These are phyloP conservation scores for Linderniella brevidens DNA, from an alignment of 257 asterid genomes.

Conservation along the genomic window DNA sequence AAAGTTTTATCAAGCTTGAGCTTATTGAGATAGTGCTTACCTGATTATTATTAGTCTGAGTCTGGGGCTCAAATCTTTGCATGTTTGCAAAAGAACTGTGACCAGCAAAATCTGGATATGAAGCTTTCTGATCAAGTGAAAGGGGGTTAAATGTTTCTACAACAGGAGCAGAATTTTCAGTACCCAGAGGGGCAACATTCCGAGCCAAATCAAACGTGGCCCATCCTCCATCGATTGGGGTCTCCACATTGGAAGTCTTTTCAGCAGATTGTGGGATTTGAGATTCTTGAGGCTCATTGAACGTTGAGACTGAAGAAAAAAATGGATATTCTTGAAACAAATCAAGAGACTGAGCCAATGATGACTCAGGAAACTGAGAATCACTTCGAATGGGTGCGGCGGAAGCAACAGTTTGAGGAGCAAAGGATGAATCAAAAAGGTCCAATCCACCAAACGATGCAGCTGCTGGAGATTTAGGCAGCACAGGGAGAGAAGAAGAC, in stretches of 20 bases:
- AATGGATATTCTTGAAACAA: constrained; percentile 9
- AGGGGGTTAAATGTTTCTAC: constrained; percentile 19
- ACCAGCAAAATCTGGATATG: constrained; percentile 14
- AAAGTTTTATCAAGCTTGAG: no score
- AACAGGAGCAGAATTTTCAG: constrained; percentile 17
- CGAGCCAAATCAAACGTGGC: constrained; percentile 29
- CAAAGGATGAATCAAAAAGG: no score
- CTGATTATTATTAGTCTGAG: constrained; percentile 12
- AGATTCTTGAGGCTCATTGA: constrained; percentile 23
- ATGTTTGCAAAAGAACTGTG: constrained; percentile 16
- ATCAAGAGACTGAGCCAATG: no score
- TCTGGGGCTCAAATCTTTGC: constrained; percentile 17
- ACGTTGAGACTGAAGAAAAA: constrained; percentile 30
- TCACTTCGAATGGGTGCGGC: no score
- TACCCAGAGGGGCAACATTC: constrained; percentile 19
- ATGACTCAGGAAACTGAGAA: no score
- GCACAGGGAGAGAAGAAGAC: constrained; percentile 21
- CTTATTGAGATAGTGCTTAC: constrained; percentile 16
- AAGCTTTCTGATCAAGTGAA: constrained; percentile 23
- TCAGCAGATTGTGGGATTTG: constrained; percentile 19
- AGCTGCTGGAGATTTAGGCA: constrained; percentile 6
- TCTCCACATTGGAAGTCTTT: constrained; percentile 11
- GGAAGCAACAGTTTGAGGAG: no score
- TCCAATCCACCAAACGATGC: no score
- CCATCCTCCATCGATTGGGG: constrained; percentile 26